phyloP scores from a whole-genome alignment of 129 eudicot genomes.

The Flaveria bidentis region DNA sequence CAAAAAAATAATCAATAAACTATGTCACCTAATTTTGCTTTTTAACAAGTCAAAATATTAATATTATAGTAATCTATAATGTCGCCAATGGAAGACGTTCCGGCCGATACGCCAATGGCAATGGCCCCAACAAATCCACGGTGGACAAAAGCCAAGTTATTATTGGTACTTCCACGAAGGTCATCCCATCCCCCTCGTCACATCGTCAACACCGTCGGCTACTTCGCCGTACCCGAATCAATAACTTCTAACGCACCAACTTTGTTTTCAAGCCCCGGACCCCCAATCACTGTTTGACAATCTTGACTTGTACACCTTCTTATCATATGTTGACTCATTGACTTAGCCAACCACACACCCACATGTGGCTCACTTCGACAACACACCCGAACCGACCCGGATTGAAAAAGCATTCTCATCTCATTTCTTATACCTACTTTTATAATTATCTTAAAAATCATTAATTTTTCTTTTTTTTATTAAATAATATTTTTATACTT shows the following conservation, averaged over 20 bases:
- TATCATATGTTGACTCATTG: conserved; percentile 33
- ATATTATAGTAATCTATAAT: no score
- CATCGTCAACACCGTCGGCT: conserved; percentile 32
- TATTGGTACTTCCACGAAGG: conserved; percentile 30
- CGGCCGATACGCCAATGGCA: not conserved
- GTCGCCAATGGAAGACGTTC: not conserved
- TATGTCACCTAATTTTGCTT: no score
- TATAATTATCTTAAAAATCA: no score
- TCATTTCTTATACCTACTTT: not conserved
- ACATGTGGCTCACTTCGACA: conserved; percentile 26
- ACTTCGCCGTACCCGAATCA: conserved; percentile 29
- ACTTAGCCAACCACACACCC: conserved; percentile 16
- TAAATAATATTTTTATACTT: no score
- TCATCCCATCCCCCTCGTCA: conserved; percentile 2
- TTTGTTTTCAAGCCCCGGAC: not conserved
- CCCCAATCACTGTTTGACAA: not conserved
- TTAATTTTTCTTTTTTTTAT: no score
- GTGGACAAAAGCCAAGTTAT: conserved; percentile 19
- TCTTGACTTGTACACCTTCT: conserved; percentile 16
- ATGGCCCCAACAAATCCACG: not conserved
- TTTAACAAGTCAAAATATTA: not conserved
- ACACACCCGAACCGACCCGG: not conserved
- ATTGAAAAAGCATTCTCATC: not conserved
- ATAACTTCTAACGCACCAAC: not conserved
- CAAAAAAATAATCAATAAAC: no score